Evolutionary conservation across 1,139 yeast genomes (phyloP), one percentile per base, ranked within the genome.

Genomic region (Lodderomyces margitis): DNA sequence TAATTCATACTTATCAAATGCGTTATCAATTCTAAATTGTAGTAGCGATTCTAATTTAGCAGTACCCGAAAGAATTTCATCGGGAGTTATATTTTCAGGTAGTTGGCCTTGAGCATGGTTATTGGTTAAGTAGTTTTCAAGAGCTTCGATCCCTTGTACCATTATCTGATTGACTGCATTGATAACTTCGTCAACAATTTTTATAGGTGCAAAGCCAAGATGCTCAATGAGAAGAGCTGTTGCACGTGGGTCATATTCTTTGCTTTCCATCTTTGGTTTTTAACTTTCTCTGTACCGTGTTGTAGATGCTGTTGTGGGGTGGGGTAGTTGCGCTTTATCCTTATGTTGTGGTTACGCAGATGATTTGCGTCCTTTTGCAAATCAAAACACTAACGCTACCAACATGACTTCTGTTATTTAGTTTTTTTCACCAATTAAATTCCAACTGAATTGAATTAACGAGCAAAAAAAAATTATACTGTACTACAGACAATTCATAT

Each of bases 1-100:
- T 28, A 89, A 66, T 65, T 91, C 98, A 55, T 87, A 83, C 59
- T 83, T 83, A 61, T 91, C 97, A 59, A 88, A 89, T 56, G 87
- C 86, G 53, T 74, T 74, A 62, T 89, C 96, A n/a, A 89, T 86
- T 3, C 81, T 75, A 45, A 80, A 78, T 55, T 87, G 96, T 43
- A 91, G 58, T 34, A 87, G 62, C 0, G 92, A 81, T 54, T 89
- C 97, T 36, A 91, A 64, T 54, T 84, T 82, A 1, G 87, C 94
- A 0, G 94, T 82, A 0, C 97, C 97, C 15, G 75, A 53, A 46
- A 77, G 79, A 6, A 88, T 81, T 53, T 87, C 96, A 10, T 68
- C 64, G 28, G 60, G 49, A 3, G 59, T 50, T 16, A 52, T 43
- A 11, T 21, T 23, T 4, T 34, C 14, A 8, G 41, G 39, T 15